Percentiles rank a stretch among this genome's conserved stretches.
These are phyloP conservation scores for Rhodotorula glutinis DNA, from an alignment of 1,284 basidiomycete genomes.

Conservation along the genomic window DNA sequence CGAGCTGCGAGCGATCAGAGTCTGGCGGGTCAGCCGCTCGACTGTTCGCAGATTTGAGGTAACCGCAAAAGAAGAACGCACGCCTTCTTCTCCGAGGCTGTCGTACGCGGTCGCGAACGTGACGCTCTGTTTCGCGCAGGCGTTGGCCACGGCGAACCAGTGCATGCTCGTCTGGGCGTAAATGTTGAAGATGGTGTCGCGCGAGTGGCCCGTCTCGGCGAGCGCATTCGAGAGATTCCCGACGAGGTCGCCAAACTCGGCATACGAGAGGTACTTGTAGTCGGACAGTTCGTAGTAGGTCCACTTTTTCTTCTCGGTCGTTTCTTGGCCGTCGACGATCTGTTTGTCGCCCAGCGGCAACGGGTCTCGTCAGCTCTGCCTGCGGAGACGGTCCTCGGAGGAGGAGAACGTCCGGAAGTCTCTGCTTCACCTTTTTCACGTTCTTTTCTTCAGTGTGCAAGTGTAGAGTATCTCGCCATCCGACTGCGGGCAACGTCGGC, in stretches of 20 bases:
- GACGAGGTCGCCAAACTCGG: conserved; percentile 65
- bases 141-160: conserved; percentile 85
- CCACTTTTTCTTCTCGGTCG: conserved; percentile 88
- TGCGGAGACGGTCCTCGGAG: background rate
- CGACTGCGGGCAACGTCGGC: conserved; percentile 59
- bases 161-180: conserved; percentile 66
- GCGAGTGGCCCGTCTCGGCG: conserved; percentile 65
- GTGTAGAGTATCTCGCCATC: conserved; percentile 71
- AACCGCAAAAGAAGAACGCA: conserved; percentile 6
- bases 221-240: conserved; percentile 68
- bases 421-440: conserved; percentile 69
- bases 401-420: too few species aligned
- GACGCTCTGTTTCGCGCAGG: conserved; percentile 69
- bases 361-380: too few species aligned
- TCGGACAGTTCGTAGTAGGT: conserved; percentile 89
- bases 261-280: conserved; percentile 72
- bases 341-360: too few species aligned
- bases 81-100: conserved; percentile 68
- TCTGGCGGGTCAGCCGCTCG: background rate
- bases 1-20: conserved; percentile 51
- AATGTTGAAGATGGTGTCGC: conserved; percentile 81
- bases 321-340: conserved; percentile 64
- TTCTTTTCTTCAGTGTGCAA: conserved; percentile 86
- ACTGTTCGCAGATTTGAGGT: background rate
- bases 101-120: conserved; percentile 94